A percentile compares a stretch with the other conserved stretches of the same genome.
phyloP scores from a whole-genome alignment of 371 early-diverging fungal genomes.

The Mucor velutinosus region DNA sequence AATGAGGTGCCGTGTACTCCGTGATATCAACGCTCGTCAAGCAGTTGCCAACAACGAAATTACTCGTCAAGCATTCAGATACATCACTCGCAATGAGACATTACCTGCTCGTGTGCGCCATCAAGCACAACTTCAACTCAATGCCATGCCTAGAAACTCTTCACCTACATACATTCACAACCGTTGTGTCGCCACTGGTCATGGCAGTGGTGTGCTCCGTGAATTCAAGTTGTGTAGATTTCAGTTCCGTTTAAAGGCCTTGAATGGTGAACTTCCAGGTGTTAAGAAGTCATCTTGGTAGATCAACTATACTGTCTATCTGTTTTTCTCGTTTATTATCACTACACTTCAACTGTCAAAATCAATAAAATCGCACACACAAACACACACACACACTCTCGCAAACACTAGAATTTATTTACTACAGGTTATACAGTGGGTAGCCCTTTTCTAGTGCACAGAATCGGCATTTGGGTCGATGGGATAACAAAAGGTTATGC shows the following conservation, averaged over 20 bases:
- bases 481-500: background rate
- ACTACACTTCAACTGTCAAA: background rate
- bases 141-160: slow-evolving; percentile 73
- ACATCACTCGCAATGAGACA: slow-evolving; percentile 79
- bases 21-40: slow-evolving; percentile 77
- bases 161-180: slow-evolving; percentile 72
- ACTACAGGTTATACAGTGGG: slow-evolving; percentile 10
- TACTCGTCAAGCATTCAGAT: slow-evolving; percentile 78
- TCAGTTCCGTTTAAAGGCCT: slow-evolving; percentile 83
- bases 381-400: background rate
- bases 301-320: background rate
- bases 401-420: background rate
- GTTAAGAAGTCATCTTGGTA: slow-evolving; percentile 87
- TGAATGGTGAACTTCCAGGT: slow-evolving; percentile 83
- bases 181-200: slow-evolving; percentile 82
- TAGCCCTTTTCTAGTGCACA: slow-evolving; percentile 25
- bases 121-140: slow-evolving; percentile 81
- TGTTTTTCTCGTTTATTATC: background rate
- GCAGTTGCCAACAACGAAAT: slow-evolving; percentile 73
- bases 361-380: background rate
- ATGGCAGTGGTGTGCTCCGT: slow-evolving; percentile 81
- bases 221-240: slow-evolving; percentile 80
- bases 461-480: slow-evolving; percentile 19
- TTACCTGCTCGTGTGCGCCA: slow-evolving; percentile 78
- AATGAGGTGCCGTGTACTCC: slow-evolving; percentile 66